phyloP scores from a whole-genome alignment of 176 grass and related monocot species.

The Rhynchospora tenuis region DNA sequence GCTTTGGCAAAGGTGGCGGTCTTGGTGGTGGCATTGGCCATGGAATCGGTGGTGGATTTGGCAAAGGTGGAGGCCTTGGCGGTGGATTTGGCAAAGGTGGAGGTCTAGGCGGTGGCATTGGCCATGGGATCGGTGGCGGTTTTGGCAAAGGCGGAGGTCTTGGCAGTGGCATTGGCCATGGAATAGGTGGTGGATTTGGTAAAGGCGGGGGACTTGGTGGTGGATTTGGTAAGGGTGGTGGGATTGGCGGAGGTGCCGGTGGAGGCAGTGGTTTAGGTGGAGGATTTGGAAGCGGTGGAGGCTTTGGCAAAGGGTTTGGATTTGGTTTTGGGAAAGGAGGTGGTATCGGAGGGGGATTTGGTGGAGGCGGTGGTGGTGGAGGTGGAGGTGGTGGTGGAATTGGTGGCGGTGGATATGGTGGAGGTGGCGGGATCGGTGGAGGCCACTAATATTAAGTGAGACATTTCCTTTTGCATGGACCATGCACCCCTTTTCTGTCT shows the following conservation, averaged over 20 bases:
- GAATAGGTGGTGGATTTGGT: neutral
- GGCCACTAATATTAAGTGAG: neutral
- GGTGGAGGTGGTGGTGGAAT: neutral
- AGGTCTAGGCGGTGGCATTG: neutral
- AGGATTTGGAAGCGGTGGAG: neutral
- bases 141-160: constrained; percentile 19
- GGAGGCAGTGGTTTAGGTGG: neutral
- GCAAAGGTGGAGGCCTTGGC: neutral
- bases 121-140: constrained; percentile 23
- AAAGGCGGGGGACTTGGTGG: neutral
- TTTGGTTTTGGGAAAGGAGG: constrained; percentile 18
- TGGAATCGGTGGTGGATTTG: constrained; percentile 17
- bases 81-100: constrained; percentile 2
- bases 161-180: constrained; percentile 4
- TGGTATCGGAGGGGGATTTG: constrained; percentile 17
- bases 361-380: constrained; percentile 1
- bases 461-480: neutral
- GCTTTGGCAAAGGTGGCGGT: constrained; percentile 8
- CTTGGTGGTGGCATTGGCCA: constrained; percentile 11
- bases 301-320: neutral
- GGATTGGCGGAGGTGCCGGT: neutral
- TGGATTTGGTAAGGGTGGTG: neutral
- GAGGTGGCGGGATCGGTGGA: neutral
- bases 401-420: neutral
- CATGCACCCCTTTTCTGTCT: neutral